Evolutionary conservation across 306 rosid species (phyloP), one percentile per base, ranked within the genome.

Genomic region (Urtica urens): DNA sequence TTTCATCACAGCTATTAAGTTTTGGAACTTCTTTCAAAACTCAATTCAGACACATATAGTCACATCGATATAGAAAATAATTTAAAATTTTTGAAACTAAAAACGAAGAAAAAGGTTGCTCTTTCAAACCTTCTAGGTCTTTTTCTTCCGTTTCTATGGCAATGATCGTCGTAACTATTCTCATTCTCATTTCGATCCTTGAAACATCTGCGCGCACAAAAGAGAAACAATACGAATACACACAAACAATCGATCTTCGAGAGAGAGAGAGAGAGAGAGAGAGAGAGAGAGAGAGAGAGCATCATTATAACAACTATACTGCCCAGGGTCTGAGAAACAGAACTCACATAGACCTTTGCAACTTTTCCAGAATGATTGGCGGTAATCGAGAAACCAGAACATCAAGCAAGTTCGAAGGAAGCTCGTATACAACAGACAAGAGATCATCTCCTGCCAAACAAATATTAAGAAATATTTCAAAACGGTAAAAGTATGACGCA

Each of bases 81-180:
- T n/a, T n/a, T n/a, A n/a, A n/a, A n/a, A n/a, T n/a, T n/a, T n/a
- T n/a, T 0, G 37, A 31, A 31, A 8, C 11, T 10, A 35, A 35
- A 14, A 35, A 35, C 40, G n/a, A 14, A n/a, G 53, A 58, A 49
- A 41, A 3, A 57, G 24, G 29, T 55, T 59, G 63, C 33, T 45
- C 23, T 65, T 34, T 60, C 33, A 5, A 66, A 87, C 96, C 93
- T 69, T 56, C 73, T 57, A 15, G 86, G 88, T n/a, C n/a, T n/a
- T 62, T 80, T 80, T 55, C 78, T 77, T 63, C 83, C 77, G 23
- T 56, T 71, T 19, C 72, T 51, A 2, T 50, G 47, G 48, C 67
- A 56, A 49, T 53, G 65, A 1, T 26, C 46, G 14, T 64, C 57
- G 63, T 55, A 60, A 14, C 49, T 72, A 31, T 73, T 56, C 35